These are phyloP conservation scores for Nidularia sp. DNA, from an alignment of 768 basidiomycete genomes.

Conservation along the genomic window DNA sequence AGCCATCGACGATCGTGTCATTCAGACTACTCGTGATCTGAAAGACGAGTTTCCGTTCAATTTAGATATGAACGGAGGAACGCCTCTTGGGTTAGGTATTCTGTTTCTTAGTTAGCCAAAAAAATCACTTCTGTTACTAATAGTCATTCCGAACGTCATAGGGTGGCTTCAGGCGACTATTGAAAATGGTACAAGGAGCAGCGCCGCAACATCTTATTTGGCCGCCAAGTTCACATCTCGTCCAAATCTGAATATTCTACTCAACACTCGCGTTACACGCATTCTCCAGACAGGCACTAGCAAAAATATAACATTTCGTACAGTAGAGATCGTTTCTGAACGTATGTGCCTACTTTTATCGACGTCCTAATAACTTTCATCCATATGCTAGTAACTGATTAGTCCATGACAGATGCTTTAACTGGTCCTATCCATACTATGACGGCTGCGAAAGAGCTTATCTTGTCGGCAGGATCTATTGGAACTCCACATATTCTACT, in stretches of 20 bases:
- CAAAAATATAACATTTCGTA: slow-evolving; percentile 11
- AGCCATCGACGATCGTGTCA: slow-evolving; percentile 17
- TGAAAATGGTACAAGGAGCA: slow-evolving; percentile 11
- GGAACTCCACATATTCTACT: slow-evolving; percentile 27
- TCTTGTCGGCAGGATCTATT: slow-evolving; percentile 33
- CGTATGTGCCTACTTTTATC: not conserved
- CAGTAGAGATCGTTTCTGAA: not conserved
- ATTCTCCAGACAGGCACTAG: slow-evolving; percentile 48
- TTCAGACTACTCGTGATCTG: slow-evolving; percentile 20
- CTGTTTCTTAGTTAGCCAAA: not conserved
- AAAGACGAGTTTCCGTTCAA: slow-evolving; percentile 29
- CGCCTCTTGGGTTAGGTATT: slow-evolving; percentile 26
- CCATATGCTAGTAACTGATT: not conserved
- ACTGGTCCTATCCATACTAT: not conserved
- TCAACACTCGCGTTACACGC: slow-evolving; percentile 55
- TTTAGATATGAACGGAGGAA: slow-evolving; percentile 29
- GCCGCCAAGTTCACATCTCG: slow-evolving; percentile 27
- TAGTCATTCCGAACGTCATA: not conserved
- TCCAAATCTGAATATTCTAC: slow-evolving; percentile 58
- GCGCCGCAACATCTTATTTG: slow-evolving; percentile 21
- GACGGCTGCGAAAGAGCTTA: slow-evolving; percentile 24
- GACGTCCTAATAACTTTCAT: not conserved
- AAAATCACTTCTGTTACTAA: not conserved
- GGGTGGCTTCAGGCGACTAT: slow-evolving; percentile 18
- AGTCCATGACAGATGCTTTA: not conserved